Evolutionary conservation across 306 rosid species (phyloP).

Genomic region (Pyrus communis): DNA sequence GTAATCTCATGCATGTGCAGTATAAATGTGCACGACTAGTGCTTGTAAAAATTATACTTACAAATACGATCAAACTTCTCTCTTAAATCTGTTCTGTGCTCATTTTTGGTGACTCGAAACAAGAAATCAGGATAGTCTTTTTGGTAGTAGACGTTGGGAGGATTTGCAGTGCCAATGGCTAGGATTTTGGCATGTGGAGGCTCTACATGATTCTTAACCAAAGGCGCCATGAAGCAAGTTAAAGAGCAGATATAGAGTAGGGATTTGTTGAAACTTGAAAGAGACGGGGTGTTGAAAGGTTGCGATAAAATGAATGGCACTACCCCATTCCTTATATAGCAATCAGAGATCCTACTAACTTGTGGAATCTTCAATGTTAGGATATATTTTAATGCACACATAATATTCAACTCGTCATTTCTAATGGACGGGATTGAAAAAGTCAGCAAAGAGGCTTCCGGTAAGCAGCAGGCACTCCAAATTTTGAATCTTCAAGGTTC

Average conservation of each 20-base stretch:
- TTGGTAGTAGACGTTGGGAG: neutral
- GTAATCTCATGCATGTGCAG: too few species aligned
- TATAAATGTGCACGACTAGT: neutral
- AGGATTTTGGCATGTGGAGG: neutral
- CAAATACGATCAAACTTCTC: constrained; percentile 32
- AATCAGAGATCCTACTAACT: too few species aligned
- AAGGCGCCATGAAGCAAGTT: neutral
- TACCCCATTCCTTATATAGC: neutral
- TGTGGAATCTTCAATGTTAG: too few species aligned
- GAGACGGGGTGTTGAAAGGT: neutral
- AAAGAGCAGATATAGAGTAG: neutral
- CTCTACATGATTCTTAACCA: neutral
- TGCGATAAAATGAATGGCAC: neutral
- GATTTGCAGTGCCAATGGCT: neutral
- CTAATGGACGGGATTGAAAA: too few species aligned
- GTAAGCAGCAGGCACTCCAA: too few species aligned
- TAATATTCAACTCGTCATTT: too few species aligned
- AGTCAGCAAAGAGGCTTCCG: too few species aligned
- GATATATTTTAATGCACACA: too few species aligned
- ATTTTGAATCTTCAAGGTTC: too few species aligned
- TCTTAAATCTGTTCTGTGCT: neutral
- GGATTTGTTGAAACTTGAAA: neutral
- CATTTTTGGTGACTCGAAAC: neutral
- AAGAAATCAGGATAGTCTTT: neutral
- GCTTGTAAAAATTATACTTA: neutral